These are phyloP conservation scores for Hymenoscyphus infarciens DNA, from an alignment of 2,329 filamentous ascomycete genomes.

Conservation along the genomic window DNA sequence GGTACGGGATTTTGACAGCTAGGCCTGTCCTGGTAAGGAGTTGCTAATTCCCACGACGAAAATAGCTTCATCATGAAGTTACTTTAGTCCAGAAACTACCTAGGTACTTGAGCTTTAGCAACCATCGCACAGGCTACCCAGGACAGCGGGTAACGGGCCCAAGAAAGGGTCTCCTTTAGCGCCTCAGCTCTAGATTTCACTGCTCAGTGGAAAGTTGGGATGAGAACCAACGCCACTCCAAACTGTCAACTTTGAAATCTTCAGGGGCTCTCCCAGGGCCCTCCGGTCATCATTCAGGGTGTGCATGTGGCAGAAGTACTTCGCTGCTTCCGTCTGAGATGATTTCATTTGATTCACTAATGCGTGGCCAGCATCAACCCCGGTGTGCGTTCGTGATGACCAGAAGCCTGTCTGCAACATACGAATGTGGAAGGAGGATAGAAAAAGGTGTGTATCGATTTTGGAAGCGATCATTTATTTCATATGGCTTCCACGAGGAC, in stretches of 20 bases:
- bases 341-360: not conserved
- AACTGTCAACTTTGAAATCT: not conserved
- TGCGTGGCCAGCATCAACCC: not conserved
- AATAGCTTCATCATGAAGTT: not conserved
- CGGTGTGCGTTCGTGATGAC: not conserved
- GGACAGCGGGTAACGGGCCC: not conserved
- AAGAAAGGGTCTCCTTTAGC: not conserved
- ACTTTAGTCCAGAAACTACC: not conserved
- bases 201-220: not conserved
- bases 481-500: conserved; percentile 2
- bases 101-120: not conserved
- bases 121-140: not conserved
- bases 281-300: not conserved
- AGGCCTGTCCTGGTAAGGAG: not conserved
- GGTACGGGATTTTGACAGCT: not conserved
- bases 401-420: not conserved
- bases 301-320: not conserved
- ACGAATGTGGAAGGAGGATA: not conserved
- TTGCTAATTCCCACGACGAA: not conserved
- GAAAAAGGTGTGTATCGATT: not conserved
- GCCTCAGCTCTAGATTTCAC: not conserved
- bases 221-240: not conserved
- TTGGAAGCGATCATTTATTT: conserved; percentile 1
- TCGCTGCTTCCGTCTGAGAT: not conserved
- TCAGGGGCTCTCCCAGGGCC: not conserved